A percentile compares a stretch with the other conserved stretches of the same genome.
These are phyloP conservation scores for Ceratorhiza oryzae-sativae DNA, from an alignment of 1,284 basidiomycete species.

Conservation along the genomic window DNA sequence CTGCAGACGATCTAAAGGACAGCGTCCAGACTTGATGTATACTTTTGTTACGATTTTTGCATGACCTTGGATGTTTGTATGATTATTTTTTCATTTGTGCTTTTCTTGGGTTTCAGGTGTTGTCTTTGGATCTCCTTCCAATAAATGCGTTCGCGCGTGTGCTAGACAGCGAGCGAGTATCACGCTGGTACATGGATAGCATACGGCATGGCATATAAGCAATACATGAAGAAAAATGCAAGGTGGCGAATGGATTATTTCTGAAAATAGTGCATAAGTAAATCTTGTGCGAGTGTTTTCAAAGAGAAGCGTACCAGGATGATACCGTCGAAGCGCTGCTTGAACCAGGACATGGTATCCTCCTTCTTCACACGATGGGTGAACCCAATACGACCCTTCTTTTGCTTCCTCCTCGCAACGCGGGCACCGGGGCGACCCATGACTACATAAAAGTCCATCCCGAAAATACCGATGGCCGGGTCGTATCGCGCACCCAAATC, in stretches of 20 bases:
- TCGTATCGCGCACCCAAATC: constrained; percentile 98
- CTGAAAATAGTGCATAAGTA: constrained; percentile 1
- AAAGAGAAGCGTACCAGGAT: constrained; percentile 72
- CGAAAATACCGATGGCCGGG: constrained; percentile 96
- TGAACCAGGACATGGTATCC: constrained; percentile 98
- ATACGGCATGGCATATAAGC: constrained; percentile 37
- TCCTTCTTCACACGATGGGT: constrained; percentile 90
- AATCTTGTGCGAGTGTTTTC: neutral
- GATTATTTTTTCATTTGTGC: constrained; percentile 28
- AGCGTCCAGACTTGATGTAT: neutral
- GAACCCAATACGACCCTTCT: constrained; percentile 86
- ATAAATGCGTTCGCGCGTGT: constrained; percentile 10
- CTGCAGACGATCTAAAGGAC: constrained; percentile 11
- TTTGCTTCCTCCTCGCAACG: constrained; percentile 91
- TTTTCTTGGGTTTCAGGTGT: neutral
- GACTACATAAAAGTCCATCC: constrained; percentile 97
- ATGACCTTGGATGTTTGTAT: constrained; percentile 34
- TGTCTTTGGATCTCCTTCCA: neutral
- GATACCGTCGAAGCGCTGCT: constrained; percentile 97
- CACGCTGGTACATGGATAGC: constrained; percentile 38
- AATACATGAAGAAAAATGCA: constrained; percentile 21
- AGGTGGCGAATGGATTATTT: constrained; percentile 24
- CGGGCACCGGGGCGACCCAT: constrained; percentile 97
- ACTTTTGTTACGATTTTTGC: constrained; percentile 24
- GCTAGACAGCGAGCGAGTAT: constrained; percentile 4